Percentiles rank a stretch among this genome's conserved stretches.
Conservation (phyloP, 78 protist species). For the Tieghemostelium lacteum region DNA sequence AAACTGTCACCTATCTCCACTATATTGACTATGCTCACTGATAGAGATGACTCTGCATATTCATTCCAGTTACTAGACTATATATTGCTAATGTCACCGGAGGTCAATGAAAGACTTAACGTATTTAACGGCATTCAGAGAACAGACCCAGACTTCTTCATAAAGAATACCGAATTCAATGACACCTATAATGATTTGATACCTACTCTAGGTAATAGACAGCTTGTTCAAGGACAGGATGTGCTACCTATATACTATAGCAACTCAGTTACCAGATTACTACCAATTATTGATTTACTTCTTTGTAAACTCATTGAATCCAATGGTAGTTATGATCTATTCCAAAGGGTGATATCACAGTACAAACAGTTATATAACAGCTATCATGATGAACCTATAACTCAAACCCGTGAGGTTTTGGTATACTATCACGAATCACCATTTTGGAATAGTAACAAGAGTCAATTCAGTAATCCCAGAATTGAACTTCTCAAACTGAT, state of each 20-base stretch:
- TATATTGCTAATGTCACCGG: background rate
- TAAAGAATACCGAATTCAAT: slow-evolving; percentile 21
- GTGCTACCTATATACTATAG: slow-evolving; percentile 10
- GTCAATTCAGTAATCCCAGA: too few relatives aligned
- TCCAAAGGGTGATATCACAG: background rate
- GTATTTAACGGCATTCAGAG: background rate
- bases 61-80: background rate
- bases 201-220: background rate
- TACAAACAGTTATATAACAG: background rate
- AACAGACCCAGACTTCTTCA: slow-evolving; percentile 11
- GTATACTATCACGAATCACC: slow-evolving; percentile 21
- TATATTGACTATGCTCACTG: background rate
- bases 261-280: slow-evolving; percentile 4
- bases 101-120: background rate
- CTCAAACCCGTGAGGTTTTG: background rate
- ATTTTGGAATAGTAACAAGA: background rate
- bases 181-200: background rate
- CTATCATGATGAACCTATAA: slow-evolving; percentile 13
- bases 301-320: background rate
- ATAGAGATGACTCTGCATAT: slow-evolving; percentile 6
- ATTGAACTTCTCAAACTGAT: background rate
- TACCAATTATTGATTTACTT: background rate
- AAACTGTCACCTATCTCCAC: slow-evolving; percentile 5
- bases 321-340: background rate
- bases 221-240: slow-evolving; percentile 1